Conservation (phyloP, 2,329 filamentous ascomycete species). For the Colletotrichum camelliae region DNA sequence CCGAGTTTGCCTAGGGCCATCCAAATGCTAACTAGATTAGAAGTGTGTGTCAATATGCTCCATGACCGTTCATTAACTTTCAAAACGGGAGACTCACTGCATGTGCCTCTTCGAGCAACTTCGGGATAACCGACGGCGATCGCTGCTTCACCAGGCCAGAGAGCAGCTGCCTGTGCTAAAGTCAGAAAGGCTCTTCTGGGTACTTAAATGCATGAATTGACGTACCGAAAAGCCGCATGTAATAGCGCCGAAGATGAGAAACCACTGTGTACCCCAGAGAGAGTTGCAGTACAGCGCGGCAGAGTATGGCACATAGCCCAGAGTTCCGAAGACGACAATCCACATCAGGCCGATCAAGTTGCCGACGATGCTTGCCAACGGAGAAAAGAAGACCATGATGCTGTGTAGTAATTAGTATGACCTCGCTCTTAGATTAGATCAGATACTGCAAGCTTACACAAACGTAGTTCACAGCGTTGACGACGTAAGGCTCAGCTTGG, state of each 20-base stretch:
- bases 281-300: slow-evolving; percentile 13
- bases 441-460: background rate
- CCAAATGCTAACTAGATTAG: slow-evolving; percentile 46
- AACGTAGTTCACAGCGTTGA: slow-evolving; percentile 6
- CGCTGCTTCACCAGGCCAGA: slow-evolving; percentile 41
- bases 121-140: slow-evolving; percentile 37
- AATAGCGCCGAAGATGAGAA: slow-evolving; percentile 3
- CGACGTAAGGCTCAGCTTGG: slow-evolving; percentile 9
- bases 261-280: slow-evolving; percentile 10
- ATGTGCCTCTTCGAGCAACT: slow-evolving; percentile 47
- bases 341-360: slow-evolving; percentile 11
- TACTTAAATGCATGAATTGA: fast-evolving
- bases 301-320: slow-evolving; percentile 10
- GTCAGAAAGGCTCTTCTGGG: background rate
- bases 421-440: background rate
- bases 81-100: slow-evolving; percentile 25
- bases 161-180: slow-evolving; percentile 30
- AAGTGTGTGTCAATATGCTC: no score
- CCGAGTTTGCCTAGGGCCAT: slow-evolving; percentile 57
- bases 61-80: no score
- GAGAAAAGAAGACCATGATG: slow-evolving; percentile 2
- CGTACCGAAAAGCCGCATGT: slow-evolving; percentile 4
- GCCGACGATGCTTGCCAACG: slow-evolving; percentile 1
- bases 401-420: background rate
- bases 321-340: slow-evolving; percentile 1